Evolutionary conservation across 1,139 yeast genomes (phyloP), one percentile per base, ranked within the genome.

Genomic region (Blastobotrys proliferans): DNA sequence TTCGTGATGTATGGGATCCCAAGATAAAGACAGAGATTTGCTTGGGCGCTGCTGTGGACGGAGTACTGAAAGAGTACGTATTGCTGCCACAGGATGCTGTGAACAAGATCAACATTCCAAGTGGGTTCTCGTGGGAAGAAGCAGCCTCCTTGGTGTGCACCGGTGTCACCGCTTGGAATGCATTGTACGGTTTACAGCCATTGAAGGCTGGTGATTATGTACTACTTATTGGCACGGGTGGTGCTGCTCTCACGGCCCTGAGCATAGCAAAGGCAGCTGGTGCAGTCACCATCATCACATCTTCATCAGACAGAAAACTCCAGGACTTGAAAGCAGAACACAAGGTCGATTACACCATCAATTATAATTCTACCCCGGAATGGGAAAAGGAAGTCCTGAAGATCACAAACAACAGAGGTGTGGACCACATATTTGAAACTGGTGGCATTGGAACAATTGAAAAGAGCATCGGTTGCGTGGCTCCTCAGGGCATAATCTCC

Each of bases 101-200:
- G 17, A 43, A 29, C 28, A 47, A 45, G 36, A 29, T 49, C 8
- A 32, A 35, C 18, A 11, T 11, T n/a, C 27, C 27, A 6, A n/a
- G 17, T 3, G 34, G 19, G 8, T 24, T 49, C 18, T 24, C 43
- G 6, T 49, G 49, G 49, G 47, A 41, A 34, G 40, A 47, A 29
- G 27, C 41, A 30, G 45, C 52, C 6, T 34, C 48, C n/a, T 30
- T 49, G 30, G 43, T 41, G 1, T 49, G 52, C 35, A 47, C 52
- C 13, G 52, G 47, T 6, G 46, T 47, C n/a, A 45, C 51, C 18
- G 33, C 46, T 13, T 49, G 51, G 51, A 48, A 48, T 28, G 50
- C 44, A 10, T 43, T 48, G 1, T 48, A 35, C 35, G 51, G 51
- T 2, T 20, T 34, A 20, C 16, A 28, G 26, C 40, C 38, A 3